Percentiles rank a stretch among this genome's conserved stretches.
Conservation (phyloP, 768 basidiomycete genomes). For the Suillus clintonianus region DNA sequence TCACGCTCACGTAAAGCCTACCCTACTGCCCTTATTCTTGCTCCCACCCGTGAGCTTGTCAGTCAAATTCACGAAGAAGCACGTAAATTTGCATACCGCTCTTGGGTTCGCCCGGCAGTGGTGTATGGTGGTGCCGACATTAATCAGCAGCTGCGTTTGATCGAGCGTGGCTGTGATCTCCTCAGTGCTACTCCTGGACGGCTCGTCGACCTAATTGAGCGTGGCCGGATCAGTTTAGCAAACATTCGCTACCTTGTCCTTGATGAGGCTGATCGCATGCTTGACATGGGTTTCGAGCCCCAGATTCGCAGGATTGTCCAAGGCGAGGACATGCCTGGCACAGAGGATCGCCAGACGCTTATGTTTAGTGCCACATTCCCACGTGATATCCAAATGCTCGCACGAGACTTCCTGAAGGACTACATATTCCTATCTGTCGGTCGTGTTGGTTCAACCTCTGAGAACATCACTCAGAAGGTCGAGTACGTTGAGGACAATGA, state of each 20-base stretch:
- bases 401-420: constrained; percentile 95
- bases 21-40: constrained; percentile 96
- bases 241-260: constrained; percentile 98
- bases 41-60: constrained; percentile 97
- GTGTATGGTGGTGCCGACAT: constrained; percentile 99
- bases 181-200: constrained; percentile 97
- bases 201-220: constrained; percentile 97
- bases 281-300: constrained; percentile 99
- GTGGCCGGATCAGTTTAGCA: constrained; percentile 92
- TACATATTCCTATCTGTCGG: constrained; percentile 99
- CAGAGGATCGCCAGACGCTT: constrained; percentile 90
- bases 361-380: constrained; percentile 99
- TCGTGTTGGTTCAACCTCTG: constrained; percentile 96
- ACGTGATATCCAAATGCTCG: constrained; percentile 96
- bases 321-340: constrained; percentile 97
- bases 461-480: constrained; percentile 99
- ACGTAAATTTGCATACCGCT: constrained; percentile 97
- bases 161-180: constrained; percentile 96
- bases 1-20: constrained; percentile 84
- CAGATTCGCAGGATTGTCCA: constrained; percentile 98
- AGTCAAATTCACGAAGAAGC: constrained; percentile 99
- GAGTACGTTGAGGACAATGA: constrained; percentile 98
- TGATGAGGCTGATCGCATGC: constrained; percentile 99
- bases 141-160: constrained; percentile 87
- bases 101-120: constrained; percentile 98